phyloP scores from a whole-genome alignment of 805 yeast species.

The Candida dendrica region DNA sequence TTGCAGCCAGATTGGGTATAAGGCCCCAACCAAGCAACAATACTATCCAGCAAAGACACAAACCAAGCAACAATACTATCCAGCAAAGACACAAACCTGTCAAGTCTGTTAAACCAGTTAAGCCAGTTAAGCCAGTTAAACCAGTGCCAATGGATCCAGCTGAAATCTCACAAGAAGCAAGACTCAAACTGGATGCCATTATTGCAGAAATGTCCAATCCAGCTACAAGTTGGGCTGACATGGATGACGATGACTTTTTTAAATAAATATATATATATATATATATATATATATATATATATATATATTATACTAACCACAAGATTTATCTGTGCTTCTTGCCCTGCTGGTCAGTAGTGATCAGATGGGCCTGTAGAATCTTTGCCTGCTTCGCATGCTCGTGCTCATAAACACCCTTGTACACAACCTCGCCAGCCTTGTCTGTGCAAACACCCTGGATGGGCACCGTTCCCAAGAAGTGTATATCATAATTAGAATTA shows the following conservation, averaged over 20 bases:
- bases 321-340: constrained; percentile 11
- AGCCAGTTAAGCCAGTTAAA: not conserved
- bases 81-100: not conserved
- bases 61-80: too few relatives aligned
- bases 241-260: constrained; percentile 8
- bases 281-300: not conserved
- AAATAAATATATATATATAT: not conserved
- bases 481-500: constrained; percentile 1
- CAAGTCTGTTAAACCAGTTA: too few relatives aligned
- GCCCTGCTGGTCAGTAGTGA: constrained; percentile 7
- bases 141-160: not conserved
- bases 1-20: constrained; percentile 9
- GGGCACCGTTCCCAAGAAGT: constrained; percentile 2
- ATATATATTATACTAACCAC: constrained; percentile 12
- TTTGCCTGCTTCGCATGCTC: constrained; percentile 20
- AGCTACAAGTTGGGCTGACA: not conserved
- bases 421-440: constrained; percentile 11
- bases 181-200: not conserved
- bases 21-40: not conserved
- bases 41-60: not conserved
- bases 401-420: constrained; percentile 18
- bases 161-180: not conserved
- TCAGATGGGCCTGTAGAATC: constrained; percentile 12
- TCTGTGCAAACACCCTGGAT: constrained; percentile 10
- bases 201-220: not conserved